These are phyloP conservation scores for Omphalea diandra DNA, from an alignment of 441 rosid genomes.

Conservation along the genomic window DNA sequence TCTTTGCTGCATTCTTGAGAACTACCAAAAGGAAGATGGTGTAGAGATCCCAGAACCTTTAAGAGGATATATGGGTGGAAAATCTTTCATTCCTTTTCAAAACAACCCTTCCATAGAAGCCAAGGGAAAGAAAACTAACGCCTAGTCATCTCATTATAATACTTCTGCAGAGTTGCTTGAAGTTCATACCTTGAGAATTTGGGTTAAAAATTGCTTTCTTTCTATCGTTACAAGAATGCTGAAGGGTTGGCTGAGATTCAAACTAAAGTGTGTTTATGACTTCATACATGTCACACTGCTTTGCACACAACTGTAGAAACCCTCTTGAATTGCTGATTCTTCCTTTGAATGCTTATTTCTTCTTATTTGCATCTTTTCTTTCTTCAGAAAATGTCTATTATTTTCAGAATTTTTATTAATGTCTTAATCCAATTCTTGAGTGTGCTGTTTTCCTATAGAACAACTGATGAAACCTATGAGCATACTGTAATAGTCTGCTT, in stretches of 20 bases:
- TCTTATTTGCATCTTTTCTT: no score
- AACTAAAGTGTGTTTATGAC: no score
- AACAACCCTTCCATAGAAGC: constrained; percentile 51
- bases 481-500: no score
- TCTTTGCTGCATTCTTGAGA: constrained; percentile 88
- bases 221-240: not conserved
- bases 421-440: no score
- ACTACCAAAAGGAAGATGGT: constrained; percentile 80
- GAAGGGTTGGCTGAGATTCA: not conserved
- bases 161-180: not conserved
- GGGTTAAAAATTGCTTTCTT: not conserved
- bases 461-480: no score
- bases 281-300: no score
- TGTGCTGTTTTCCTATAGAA: no score
- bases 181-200: not conserved
- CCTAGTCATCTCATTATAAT: constrained; percentile 24
- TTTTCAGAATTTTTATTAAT: no score
- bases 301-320: no score
- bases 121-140: constrained; percentile 72
- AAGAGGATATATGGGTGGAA: constrained; percentile 70
- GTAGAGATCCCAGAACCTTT: constrained; percentile 75
- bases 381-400: no score
- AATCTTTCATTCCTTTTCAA: constrained; percentile 74
- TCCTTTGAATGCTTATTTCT: no score
- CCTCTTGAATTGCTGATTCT: no score